phyloP scores from a whole-genome alignment of 805 yeast genomes.

The Saccharomyces kudriavzevii region DNA sequence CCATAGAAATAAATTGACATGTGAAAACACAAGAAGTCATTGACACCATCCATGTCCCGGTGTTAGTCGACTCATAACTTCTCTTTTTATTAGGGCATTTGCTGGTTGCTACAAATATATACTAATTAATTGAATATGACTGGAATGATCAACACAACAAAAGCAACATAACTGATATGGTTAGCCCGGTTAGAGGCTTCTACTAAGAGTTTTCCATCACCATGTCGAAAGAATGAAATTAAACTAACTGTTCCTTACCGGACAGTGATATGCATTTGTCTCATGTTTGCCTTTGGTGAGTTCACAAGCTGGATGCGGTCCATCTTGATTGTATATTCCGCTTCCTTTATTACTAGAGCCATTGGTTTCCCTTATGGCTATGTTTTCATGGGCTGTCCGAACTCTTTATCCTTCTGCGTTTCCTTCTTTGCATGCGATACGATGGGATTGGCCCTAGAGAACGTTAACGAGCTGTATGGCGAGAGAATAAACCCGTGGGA shows the following conservation, averaged over 20 bases:
- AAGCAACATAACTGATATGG: not conserved
- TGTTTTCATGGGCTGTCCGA: slow-evolving; percentile 46
- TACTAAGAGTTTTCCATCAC: not conserved
- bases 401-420: slow-evolving; percentile 49
- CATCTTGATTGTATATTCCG: slow-evolving; percentile 55
- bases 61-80: too few relatives aligned
- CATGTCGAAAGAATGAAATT: not conserved
- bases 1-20: too few relatives aligned
- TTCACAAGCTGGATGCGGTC: slow-evolving; percentile 61
- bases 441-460: slow-evolving; percentile 68
- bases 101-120: not conserved
- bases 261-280: slow-evolving; percentile 26
- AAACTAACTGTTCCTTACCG: slow-evolving; percentile 15
- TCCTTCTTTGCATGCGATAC: slow-evolving; percentile 67
- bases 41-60: not conserved
- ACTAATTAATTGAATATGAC: not conserved
- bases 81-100: not conserved
- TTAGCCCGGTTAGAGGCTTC: not conserved
- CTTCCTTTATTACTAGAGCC: slow-evolving; percentile 58
- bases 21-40: not conserved
- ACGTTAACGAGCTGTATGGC: slow-evolving; percentile 55
- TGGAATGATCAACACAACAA: not conserved
- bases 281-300: slow-evolving; percentile 24
- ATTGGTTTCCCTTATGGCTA: slow-evolving; percentile 64
- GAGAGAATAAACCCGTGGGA: slow-evolving; percentile 35